Base-by-base conservation (phyloP, 805 yeast species). In the Kodamaea nitidulidarum region DNA sequence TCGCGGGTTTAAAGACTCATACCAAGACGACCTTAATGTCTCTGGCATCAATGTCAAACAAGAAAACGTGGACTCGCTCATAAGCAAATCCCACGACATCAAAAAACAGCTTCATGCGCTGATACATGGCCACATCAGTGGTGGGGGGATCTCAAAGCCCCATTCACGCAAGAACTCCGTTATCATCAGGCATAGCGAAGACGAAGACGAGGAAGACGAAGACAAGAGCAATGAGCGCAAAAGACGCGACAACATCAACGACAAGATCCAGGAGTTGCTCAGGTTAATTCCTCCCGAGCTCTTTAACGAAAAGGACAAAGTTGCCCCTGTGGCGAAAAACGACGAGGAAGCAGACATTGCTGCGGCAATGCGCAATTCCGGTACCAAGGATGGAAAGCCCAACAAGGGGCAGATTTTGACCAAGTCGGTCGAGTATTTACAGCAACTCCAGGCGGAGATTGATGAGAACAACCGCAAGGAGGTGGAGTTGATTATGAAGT, bases 321-420 rank as follows among this genome's bases (percentile, higher is more conserved):
- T 10, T 16, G 35, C 35, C 22, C 40, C 40, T 3, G 35, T 37
- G 25, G 17, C 38, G 14, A 41, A 21, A 38, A 43, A 39, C 46
- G 42, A 51, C 22, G 45, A 39, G 18, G 62, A 58, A 5, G 57
- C 52, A 8, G 57, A 47, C 15, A 52, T 55, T n/a, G 61, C 61
- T n/a, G 53, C 59, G 2, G 60, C 62, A 1, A 47, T 56, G 34
- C 59, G 54, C 39, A 60, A 55, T 34, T 52, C 65, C 4, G 91
- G 91, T 0, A 84, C 91, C 1, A 83, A 81, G 46, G 91, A 84
- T 51, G 93, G 91, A 2, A 84, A 82, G 48, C 95, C 95, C 0
- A 84, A 84, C 53, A 85, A 85, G 60, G 95, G 95, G 2, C 91
- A 84, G 55, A 83, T 85, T 2, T 63, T 85, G 42, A 75, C 86